Evolutionary conservation across 768 basidiomycete genomes (phyloP).

Genomic region (Guyanaporus albipodus): DNA sequence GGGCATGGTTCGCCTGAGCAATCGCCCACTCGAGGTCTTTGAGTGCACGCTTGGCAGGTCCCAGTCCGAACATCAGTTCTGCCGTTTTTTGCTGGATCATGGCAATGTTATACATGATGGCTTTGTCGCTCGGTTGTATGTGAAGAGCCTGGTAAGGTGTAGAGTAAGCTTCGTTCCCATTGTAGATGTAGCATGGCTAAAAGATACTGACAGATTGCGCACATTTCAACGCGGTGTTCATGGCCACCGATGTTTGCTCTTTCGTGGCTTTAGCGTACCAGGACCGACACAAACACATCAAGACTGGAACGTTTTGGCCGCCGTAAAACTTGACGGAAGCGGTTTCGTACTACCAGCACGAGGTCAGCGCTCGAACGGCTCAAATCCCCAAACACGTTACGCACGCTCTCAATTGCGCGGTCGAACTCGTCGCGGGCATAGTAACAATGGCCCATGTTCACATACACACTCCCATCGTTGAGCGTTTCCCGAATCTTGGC

Average conservation of each 20-base stretch:
- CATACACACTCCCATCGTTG: constrained; percentile 79
- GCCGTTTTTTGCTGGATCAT: constrained; percentile 98
- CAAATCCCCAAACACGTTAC: constrained; percentile 20
- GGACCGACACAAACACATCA: constrained; percentile 85
- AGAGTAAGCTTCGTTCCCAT: background rate
- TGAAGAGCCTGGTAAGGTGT: constrained; percentile 62
- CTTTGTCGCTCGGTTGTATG: constrained; percentile 83
- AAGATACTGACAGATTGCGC: constrained; percentile 59
- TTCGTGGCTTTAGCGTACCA: constrained; percentile 95
- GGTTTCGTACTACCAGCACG: constrained; percentile 72
- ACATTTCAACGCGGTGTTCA: constrained; percentile 81
- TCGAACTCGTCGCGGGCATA: constrained; percentile 93
- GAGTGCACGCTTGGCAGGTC: constrained; percentile 71
- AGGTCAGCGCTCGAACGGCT: background rate
- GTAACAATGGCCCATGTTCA: constrained; percentile 97
- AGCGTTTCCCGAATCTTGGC: constrained; percentile 87
- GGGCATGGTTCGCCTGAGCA: constrained; percentile 79
- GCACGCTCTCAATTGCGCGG: constrained; percentile 90
- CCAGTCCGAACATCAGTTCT: constrained; percentile 77
- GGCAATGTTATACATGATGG: constrained; percentile 90
- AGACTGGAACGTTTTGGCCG: constrained; percentile 66
- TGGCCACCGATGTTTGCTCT: constrained; percentile 76
- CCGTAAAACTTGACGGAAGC: constrained; percentile 77
- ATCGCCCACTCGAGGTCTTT: constrained; percentile 77
- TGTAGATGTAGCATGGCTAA: background rate